Conservation (phyloP, 768 basidiomycete species). For the Russula compacta region DNA sequence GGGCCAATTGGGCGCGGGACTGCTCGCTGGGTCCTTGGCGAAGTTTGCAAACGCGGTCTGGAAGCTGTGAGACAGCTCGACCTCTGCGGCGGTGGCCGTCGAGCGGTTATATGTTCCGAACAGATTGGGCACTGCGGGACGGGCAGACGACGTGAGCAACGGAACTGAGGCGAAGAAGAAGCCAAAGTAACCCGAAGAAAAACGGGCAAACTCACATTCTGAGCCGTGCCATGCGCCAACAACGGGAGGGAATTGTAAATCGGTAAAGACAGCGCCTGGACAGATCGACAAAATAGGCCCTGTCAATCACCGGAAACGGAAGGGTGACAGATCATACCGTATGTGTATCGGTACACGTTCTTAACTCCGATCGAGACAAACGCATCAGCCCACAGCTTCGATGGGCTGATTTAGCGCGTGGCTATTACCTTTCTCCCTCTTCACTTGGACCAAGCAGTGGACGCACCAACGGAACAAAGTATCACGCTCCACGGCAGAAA, state of each 20-base stretch:
- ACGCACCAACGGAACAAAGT: conserved; percentile 3
- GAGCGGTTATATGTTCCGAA: too few relatives aligned
- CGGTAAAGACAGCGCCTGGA: conserved; percentile 1
- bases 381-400: conserved; percentile 6
- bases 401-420: not conserved
- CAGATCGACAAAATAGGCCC: not conserved
- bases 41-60: conserved; percentile 2
- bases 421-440: too few relatives aligned
- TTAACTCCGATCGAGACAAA: not conserved
- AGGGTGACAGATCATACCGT: not conserved
- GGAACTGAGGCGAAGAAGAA: too few relatives aligned
- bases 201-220: not conserved
- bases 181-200: not conserved
- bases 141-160: too few relatives aligned
- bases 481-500: conserved; percentile 3
- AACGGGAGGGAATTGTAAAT: not conserved
- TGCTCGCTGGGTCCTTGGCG: not conserved
- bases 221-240: not conserved
- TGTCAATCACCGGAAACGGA: too few relatives aligned
- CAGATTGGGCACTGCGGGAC: too few relatives aligned
- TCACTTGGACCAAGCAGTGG: too few relatives aligned
- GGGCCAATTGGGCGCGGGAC: too few relatives aligned
- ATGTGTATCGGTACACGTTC: conserved; percentile 6
- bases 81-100: conserved; percentile 9
- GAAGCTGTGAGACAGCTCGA: conserved; percentile 21